phyloP scores from a whole-genome alignment of 352 stramenopile species.

The Globisporangium lucens region DNA sequence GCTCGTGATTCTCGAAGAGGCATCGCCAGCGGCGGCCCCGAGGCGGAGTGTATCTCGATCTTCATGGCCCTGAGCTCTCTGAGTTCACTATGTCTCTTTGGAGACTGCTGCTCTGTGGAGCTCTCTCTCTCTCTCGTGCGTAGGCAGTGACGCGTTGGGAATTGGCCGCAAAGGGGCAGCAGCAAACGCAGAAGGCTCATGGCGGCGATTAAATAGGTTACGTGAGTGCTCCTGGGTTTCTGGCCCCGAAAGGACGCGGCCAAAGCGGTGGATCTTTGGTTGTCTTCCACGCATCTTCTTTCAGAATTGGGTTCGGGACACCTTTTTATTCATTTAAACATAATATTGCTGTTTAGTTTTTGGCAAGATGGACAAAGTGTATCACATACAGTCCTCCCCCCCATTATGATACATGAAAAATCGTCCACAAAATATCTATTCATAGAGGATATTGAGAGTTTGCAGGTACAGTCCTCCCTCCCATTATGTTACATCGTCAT shows the following conservation, averaged over 20 bases:
- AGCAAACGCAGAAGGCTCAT: not conserved
- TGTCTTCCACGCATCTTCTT: not conserved
- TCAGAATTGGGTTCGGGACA: not conserved
- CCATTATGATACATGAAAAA: too few species aligned
- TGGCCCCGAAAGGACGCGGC: not conserved
- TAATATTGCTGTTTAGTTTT: not conserved
- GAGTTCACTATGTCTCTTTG: not conserved
- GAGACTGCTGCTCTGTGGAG: not conserved
- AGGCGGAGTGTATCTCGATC: not conserved
- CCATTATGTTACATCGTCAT: too few species aligned
- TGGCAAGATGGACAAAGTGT: too few species aligned
- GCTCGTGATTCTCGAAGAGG: not conserved
- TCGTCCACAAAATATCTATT: too few species aligned
- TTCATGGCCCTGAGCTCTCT: not conserved
- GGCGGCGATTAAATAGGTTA: not conserved
- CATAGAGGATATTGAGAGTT: too few species aligned
- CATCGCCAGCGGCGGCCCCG: not conserved
- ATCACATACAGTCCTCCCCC: too few species aligned
- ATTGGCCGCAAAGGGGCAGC: not conserved
- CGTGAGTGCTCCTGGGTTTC: not conserved
- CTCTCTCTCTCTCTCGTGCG: not conserved
- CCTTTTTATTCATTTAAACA: not conserved
- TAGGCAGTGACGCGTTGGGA: not conserved
- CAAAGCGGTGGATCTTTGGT: not conserved
- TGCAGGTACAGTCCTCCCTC: too few species aligned